Base-by-base conservation (phyloP, 1,139 yeast species). In the Debaryomyces fabryi region DNA sequence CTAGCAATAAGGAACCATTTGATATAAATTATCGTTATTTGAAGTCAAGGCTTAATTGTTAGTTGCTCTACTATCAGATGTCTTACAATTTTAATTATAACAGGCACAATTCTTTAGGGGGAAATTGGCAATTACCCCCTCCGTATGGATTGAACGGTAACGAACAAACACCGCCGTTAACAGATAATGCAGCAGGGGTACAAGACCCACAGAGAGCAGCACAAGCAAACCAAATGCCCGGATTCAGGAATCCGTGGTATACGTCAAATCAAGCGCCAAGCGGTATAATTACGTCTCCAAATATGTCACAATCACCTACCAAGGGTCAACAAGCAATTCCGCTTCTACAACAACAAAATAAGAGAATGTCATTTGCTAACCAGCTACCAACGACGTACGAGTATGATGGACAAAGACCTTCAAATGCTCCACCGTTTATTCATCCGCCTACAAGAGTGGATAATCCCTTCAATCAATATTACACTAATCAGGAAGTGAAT, bases 361-460 rank as follows among this genome's bases (percentile, higher is more conserved):
- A 75, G 50, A 71, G 74, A 56, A 72, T 57, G 63, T 70, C 67
- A 49, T 75, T 73, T 52, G 72, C 79, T 13, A 74, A 72, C 55
- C 78, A 74, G 50, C 64, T 80, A 16, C 83, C 84, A 25, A 74
- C 79, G 3, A 81, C 85, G 1, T 80, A 77, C 57, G 85, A 81
- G 58, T 60, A 72, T 48, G 74, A 67, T 21, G 60, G 56, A 39
- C 59, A 58, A 34, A 54, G 54, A 20, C 62, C 55, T 24, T 36
- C 51, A 21, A 53, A 56, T 13, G 60, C 57, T 1, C 68, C 71
- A 1, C 75, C 74, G 12, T 68, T 62, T 49, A 64, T 74, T 20
- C 72, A 72, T 42, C 80, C 81, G 8, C 81, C 81, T 3, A 71
- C 79, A 0, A 64, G 81, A 43, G 79, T 74, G 1, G 81, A 72